phyloP scores from a whole-genome alignment of 148 eudicot genomes.

The Rheum nobile region DNA sequence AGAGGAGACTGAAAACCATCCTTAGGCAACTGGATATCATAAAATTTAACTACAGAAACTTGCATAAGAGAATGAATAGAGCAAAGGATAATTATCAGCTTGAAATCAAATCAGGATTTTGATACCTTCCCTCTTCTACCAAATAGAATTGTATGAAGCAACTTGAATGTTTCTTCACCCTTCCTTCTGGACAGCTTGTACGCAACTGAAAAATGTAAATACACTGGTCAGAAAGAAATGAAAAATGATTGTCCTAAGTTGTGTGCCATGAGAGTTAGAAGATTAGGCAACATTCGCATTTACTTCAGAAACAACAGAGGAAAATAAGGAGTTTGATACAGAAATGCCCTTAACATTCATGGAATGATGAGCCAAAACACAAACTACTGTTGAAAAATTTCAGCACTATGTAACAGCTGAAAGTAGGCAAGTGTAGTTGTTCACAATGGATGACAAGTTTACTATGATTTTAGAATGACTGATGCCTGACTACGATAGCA shows the following conservation, averaged over 20 bases:
- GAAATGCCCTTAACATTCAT: neutral
- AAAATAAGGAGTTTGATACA: neutral
- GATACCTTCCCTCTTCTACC: slow-evolving; percentile 84
- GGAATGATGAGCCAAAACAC: neutral
- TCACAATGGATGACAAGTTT: neutral
- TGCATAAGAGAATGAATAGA: neutral
- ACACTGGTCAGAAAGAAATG: neutral
- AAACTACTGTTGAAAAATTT: neutral
- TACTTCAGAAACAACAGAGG: neutral
- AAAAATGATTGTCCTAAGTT: neutral
- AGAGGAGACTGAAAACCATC: neutral
- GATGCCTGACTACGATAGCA: neutral
- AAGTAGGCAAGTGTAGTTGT: neutral
- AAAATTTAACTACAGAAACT: neutral
- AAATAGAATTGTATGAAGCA: slow-evolving; percentile 70
- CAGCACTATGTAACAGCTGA: neutral
- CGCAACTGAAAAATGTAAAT: slow-evolving; percentile 35
- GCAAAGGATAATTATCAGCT: neutral
- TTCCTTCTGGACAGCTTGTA: slow-evolving; percentile 77
- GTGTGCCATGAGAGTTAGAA: neutral
- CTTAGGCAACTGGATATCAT: neutral
- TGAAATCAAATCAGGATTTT: neutral
- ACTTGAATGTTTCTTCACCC: slow-evolving; percentile 54
- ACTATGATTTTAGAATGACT: neutral
- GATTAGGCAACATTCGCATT: neutral